phyloP scores from a whole-genome alignment of 805 yeast genomes.

The Saccharomyces eubayanus region DNA sequence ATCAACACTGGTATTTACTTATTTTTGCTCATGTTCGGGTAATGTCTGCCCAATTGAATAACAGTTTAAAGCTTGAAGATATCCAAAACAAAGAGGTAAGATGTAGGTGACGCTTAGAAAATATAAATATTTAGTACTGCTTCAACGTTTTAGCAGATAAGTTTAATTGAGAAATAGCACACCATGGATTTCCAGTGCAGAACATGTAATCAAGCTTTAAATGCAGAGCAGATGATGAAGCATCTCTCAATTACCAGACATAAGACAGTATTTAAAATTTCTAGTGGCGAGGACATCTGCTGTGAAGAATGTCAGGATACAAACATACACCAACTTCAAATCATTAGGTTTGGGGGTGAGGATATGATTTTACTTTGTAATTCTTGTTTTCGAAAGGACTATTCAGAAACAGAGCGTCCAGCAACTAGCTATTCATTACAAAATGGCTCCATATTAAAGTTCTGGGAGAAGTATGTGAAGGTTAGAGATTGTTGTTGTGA shows the following conservation, averaged over 20 bases:
- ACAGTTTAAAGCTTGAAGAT: not conserved
- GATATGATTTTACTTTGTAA: conserved; percentile 46
- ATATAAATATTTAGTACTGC: not conserved
- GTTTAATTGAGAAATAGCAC: not conserved
- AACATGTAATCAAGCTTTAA: conserved; percentile 36
- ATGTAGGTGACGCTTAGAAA: not conserved
- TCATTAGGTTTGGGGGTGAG: conserved; percentile 46
- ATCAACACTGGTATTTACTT: not conserved
- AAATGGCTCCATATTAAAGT: conserved; percentile 48
- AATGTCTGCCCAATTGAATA: not conserved
- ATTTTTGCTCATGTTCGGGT: not conserved
- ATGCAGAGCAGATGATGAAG: conserved; percentile 38
- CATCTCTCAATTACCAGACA: conserved; percentile 49
- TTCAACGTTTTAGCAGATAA: no score
- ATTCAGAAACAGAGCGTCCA: conserved; percentile 32
- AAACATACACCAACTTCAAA: conserved; percentile 45
- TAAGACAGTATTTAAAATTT: conserved; percentile 35
- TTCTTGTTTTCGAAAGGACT: conserved; percentile 36
- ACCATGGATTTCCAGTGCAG: conserved; percentile 33
- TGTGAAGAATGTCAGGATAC: conserved; percentile 51
- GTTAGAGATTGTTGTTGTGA: conserved; percentile 45
- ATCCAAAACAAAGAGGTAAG: not conserved
- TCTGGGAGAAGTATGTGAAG: conserved; percentile 39
- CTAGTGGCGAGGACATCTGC: conserved; percentile 36
- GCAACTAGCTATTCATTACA: conserved; percentile 43